Evolutionary conservation across 805 yeast species (phyloP), one percentile per base, ranked within the genome.

Genomic region (Hanseniaspora mollemarum): DNA sequence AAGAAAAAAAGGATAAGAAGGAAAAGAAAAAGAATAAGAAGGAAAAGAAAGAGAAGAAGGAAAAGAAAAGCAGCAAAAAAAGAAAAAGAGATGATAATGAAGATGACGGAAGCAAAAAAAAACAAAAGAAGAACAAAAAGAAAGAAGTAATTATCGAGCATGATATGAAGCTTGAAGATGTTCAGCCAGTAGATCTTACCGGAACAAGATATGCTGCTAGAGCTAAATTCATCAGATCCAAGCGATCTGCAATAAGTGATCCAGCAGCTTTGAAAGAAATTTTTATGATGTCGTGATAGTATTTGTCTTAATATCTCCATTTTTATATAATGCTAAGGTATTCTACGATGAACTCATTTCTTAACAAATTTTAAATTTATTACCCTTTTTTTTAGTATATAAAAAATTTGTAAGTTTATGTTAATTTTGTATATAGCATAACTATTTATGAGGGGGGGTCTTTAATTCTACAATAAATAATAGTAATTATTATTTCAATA

Each of bases 231-330:
- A 88, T 90, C 51, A 81, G 75, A 57, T 95, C 87, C 64, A 90
- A 90, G 63, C 75, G 92, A 59, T 92, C 94, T 10, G 90, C 96
- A 1, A 87, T 88, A 0, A 77, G 83, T 80, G 97, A 90, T 62
- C 75, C 83, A 2, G 80, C 86, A 63, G 87, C 95, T 13, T 72
- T 90, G 55, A 87, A 85, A 58, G 97, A 90, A 66, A 90, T 90
- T 53, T 85, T 90, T 62, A 90, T 90, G 96, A 77, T 87, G 43
- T 71, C 82, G 25, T 74, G 71, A 55, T 22, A 18, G 25, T 8
- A 32, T 13, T 32, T 32, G 6, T 32, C 18, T 32, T 32, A 13
- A 13, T n/a, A n/a, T n/a, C n/a, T n/a, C n/a, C n/a, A n/a, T n/a
- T n/a, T n/a, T n/a, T n/a, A n/a, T n/a, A n/a, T n/a, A n/a, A n/a